Conservation (phyloP, 2,329 filamentous ascomycete genomes). For the Colletotrichum paranaense region DNA sequence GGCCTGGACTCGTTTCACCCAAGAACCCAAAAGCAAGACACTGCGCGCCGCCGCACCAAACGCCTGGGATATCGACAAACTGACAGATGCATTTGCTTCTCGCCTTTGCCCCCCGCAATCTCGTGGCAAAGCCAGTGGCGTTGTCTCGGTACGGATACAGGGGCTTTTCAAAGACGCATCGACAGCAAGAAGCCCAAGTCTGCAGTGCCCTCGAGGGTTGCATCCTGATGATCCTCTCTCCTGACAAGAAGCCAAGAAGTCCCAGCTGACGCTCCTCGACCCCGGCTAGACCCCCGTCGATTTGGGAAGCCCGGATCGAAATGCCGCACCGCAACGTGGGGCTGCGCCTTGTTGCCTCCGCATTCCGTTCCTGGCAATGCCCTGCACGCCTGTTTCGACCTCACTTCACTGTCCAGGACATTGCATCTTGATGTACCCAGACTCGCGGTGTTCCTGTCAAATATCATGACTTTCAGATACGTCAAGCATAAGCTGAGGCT, state of each 20-base stretch:
- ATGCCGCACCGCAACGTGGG: slow-evolving; percentile 27
- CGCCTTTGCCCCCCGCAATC: slow-evolving; percentile 3
- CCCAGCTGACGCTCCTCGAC: slow-evolving; percentile 15
- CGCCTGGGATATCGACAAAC: neutral
- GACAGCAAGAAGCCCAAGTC: neutral
- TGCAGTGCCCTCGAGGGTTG: neutral
- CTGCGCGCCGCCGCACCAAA: neutral
- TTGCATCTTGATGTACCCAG: neutral
- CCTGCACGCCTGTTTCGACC: slow-evolving; percentile 32
- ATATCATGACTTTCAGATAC: neutral
- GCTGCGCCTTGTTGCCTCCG: slow-evolving; percentile 26
- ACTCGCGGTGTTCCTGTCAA: neutral
- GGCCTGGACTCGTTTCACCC: neutral
- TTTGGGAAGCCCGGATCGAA: slow-evolving; percentile 32
- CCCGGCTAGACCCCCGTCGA: neutral
- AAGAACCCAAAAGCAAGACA: neutral
- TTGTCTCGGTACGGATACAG: slow-evolving; percentile 3
- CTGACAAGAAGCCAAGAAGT: slow-evolving; percentile 17
- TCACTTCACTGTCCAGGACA: slow-evolving; percentile 16
- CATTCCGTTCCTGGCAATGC: slow-evolving; percentile 33
- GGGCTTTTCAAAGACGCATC: neutral
- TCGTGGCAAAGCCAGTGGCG: slow-evolving; percentile 19
- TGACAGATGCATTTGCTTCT: slow-evolving; percentile 3
- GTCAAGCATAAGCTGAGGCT: neutral
- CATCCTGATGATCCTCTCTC: slow-evolving; percentile 10